Percentiles rank a stretch among this genome's conserved stretches.
phyloP scores from a whole-genome alignment of 352 stramenopile genomes.

The Globisporangium lucens region DNA sequence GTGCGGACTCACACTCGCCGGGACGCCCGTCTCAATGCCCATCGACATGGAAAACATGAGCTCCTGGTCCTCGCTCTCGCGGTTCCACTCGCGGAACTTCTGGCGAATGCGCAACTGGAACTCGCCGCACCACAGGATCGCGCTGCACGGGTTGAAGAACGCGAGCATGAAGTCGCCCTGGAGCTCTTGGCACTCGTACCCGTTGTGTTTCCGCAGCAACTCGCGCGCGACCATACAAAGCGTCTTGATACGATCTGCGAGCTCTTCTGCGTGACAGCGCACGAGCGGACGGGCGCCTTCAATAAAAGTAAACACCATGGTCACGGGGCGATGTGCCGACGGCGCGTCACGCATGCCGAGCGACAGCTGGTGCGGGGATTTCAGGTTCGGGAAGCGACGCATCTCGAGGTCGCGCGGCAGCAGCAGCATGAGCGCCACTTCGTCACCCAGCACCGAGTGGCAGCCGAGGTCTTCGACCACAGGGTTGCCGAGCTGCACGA shows the following conservation, averaged over 20 bases:
- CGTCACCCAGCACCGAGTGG: slow-evolving; percentile 65
- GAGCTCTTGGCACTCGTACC: slow-evolving; percentile 87
- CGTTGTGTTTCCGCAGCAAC: slow-evolving; percentile 75
- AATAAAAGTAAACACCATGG: slow-evolving; percentile 90
- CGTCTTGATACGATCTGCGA: slow-evolving; percentile 82
- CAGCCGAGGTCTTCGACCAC: slow-evolving; percentile 84
- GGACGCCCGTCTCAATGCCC: slow-evolving; percentile 79
- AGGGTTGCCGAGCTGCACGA: slow-evolving; percentile 84
- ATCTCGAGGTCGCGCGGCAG: slow-evolving; percentile 76
- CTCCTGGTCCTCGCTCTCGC: slow-evolving; percentile 70
- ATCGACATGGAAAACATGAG: slow-evolving; percentile 87
- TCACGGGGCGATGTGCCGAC: slow-evolving; percentile 72
- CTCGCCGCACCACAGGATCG: slow-evolving; percentile 84
- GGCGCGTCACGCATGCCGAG: slow-evolving; percentile 81
- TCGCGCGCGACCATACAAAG: slow-evolving; percentile 77
- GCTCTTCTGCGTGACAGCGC: slow-evolving; percentile 76
- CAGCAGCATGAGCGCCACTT: slow-evolving; percentile 79
- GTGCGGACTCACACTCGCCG: slow-evolving; percentile 82
- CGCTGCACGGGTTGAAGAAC: slow-evolving; percentile 80
- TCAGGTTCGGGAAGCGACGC: slow-evolving; percentile 67
- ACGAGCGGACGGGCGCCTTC: slow-evolving; percentile 80
- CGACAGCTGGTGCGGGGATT: slow-evolving; percentile 67
- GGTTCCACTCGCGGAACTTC: slow-evolving; percentile 78
- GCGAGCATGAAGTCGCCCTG: slow-evolving; percentile 89
- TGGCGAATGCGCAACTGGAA: slow-evolving; percentile 77